Base-by-base conservation (phyloP, 352 stramenopile species). In the Pythium utonaiense region DNA sequence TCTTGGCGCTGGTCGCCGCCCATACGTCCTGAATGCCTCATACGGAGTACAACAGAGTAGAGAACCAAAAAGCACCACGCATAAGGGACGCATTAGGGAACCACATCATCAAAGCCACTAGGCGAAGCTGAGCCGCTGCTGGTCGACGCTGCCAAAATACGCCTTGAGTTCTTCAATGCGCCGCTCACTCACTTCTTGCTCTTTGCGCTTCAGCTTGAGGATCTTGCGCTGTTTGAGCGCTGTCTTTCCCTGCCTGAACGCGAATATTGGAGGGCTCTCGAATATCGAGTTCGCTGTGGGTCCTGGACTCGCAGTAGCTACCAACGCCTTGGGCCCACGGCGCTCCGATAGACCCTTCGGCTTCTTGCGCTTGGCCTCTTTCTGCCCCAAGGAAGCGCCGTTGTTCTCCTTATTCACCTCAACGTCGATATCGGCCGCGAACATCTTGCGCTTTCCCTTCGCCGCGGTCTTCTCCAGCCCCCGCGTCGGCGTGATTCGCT, bases 71-170 rank as follows among this genome's bases (percentile, higher is more conserved):
- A 33, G 9, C 28, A 57, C n/a, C n/a, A n/a, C n/a, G n/a, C n/a
- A n/a, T n/a, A n/a, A n/a, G n/a, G n/a, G n/a, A n/a, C n/a, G n/a
- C n/a, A n/a, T n/a, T n/a, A n/a, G n/a, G n/a, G n/a, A n/a, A 31
- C 22, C 33, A 31, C 10, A 24, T 19, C 5, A 40, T 13, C 38
- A 27, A 38, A 53, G 2, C 24, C 14, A 8, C 79, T 45, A 83
- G 25, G 60, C 64, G 30, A 76, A 85, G 30, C 71, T 68, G 31
- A 91, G 64, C 24, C 68, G 67, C 63, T 89, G 60, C n/a, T 73
- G 53, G 48, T 91, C 82, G 33, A 91, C 66, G 14, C 53, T 70
- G 16, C 77, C 75, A 57, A 89, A 91, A 51, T 88, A 91, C 22
- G 64, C 64, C 17, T 86, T 70, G 25, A 91, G 57, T 14, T 85